Evolutionary conservation across 805 yeast genomes (phyloP).

Genomic region (Kluyveromyces nonfermentans): DNA sequence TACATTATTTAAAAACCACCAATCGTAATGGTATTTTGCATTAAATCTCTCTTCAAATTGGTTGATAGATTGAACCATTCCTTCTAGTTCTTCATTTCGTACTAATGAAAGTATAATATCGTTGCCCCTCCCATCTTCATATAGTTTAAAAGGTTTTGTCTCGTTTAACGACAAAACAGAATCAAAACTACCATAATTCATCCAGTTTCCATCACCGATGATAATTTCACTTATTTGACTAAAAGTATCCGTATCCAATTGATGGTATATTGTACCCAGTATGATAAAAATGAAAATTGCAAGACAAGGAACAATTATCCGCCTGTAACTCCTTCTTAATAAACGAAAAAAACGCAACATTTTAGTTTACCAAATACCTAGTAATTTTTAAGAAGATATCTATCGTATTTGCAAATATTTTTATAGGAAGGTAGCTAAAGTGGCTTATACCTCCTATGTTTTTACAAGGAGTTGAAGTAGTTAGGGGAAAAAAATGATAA

Average conservation of each 20-base stretch:
- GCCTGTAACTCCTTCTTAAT: neutral
- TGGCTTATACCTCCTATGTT: too few species aligned
- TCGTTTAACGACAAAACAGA: neutral
- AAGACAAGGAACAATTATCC: neutral
- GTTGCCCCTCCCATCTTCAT: neutral
- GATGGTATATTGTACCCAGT: neutral
- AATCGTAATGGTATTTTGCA: slow-evolving; percentile 64
- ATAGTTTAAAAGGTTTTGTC: neutral
- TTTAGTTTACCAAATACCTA: too few species aligned
- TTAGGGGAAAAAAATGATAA: too few species aligned
- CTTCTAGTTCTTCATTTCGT: slow-evolving; percentile 50
- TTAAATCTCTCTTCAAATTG: slow-evolving; percentile 61
- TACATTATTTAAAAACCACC: slow-evolving; percentile 67
- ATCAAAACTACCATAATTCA: too few species aligned
- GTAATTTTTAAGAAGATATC: too few species aligned
- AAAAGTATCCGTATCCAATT: neutral
- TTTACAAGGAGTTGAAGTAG: too few species aligned
- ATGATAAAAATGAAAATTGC: neutral
- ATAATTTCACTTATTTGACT: neutral
- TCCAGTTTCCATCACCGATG: neutral
- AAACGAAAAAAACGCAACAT: neutral
- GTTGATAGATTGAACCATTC: slow-evolving; percentile 42
- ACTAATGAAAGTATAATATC: slow-evolving; percentile 33
- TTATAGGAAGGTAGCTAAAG: too few species aligned
- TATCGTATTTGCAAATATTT: too few species aligned